Percentiles rank a stretch among this genome's conserved stretches.
These are phyloP conservation scores for Heimioporus sp. DNA, from an alignment of 768 basidiomycete genomes.

Conservation along the genomic window DNA sequence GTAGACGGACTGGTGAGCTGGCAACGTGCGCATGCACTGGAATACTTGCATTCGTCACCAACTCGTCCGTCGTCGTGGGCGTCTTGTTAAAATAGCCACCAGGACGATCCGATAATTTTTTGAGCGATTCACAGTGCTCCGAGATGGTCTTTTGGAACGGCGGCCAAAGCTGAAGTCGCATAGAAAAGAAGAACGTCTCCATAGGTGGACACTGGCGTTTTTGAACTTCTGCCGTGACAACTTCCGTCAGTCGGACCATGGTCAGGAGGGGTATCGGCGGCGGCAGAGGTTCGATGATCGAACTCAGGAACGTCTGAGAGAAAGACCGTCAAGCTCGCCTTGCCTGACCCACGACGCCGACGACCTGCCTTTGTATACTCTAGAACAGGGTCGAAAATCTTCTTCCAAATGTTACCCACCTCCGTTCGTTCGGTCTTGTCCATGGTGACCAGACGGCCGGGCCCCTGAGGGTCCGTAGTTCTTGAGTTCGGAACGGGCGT, in stretches of 20 bases:
- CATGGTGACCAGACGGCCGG: conserved; percentile 31
- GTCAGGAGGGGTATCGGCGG: conserved; percentile 76
- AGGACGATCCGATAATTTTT: conserved; percentile 75
- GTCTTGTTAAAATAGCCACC: conserved; percentile 63
- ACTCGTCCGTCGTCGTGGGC: conserved; percentile 61
- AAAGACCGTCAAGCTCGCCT: neutral
- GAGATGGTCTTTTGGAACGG: conserved; percentile 88
- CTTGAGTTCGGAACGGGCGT: conserved; percentile 26
- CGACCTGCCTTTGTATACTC: conserved; percentile 73
- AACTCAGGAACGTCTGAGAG: conserved; percentile 62
- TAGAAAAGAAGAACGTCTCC: conserved; percentile 75
- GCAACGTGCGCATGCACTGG: neutral
- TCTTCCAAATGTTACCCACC: conserved; percentile 79
- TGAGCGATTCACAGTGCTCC: conserved; percentile 78
- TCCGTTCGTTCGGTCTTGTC: conserved; percentile 60
- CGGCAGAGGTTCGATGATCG: conserved; percentile 70
- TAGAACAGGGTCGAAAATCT: conserved; percentile 87
- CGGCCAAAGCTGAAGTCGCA: conserved; percentile 91
- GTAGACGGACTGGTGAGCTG: neutral
- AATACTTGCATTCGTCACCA: conserved; percentile 56
- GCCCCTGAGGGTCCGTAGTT: conserved; percentile 23
- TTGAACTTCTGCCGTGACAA: conserved; percentile 71
- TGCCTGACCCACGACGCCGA: neutral
- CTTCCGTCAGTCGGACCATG: conserved; percentile 90
- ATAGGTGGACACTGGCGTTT: conserved; percentile 76